Evolutionary conservation across 2,329 filamentous ascomycete species (phyloP), one percentile per base, ranked within the genome.

Genomic region (Ophiostoma ips): DNA sequence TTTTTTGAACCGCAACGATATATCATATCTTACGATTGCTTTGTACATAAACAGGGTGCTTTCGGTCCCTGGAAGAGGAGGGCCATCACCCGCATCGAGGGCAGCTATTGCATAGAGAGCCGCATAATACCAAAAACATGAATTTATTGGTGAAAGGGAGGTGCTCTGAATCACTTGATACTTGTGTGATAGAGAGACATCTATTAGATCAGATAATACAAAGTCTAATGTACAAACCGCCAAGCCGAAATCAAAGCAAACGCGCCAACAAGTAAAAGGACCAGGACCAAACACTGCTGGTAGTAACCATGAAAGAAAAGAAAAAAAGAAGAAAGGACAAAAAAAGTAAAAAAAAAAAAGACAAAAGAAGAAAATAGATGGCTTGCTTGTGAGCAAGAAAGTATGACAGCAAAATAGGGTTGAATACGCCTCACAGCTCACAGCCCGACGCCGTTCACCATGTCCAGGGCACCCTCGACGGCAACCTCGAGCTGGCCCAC

Each of bases 381-480:
- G n/a, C n/a, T n/a, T n/a, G n/a, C n/a, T n/a, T n/a, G n/a, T n/a
- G n/a, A n/a, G n/a, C n/a, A n/a, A n/a, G 5, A 28, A 28, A 28
- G 24, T 5, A 28, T 28, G 5, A 28, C n/a, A 28, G 8, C 16
- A 24, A 43, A 45, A 41, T 8, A 13, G 11, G 33, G 16, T 19
- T 31, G 9, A 7, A n/a, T 21, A 28, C 7, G 12, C 24, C 37
- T 62, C 60, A 66, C 41, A 73, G 55, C 19, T 62, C 60, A 67
- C 41, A 74, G 55, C n/a, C 68, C 69, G 51, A 79, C 62, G 7
- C 76, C 75, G 44, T 75, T 75, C n/a, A 78, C 74, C 45, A 67
- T 65, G 58, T 81, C 77, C 50, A 83, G 61, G 2, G 77, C 79
- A 7, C 72, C 72, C 34, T 83, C 79, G 5, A 83, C 72, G 4